Conservation (phyloP, 176 grass and related monocot genomes). For the Triticum monococcum region DNA sequence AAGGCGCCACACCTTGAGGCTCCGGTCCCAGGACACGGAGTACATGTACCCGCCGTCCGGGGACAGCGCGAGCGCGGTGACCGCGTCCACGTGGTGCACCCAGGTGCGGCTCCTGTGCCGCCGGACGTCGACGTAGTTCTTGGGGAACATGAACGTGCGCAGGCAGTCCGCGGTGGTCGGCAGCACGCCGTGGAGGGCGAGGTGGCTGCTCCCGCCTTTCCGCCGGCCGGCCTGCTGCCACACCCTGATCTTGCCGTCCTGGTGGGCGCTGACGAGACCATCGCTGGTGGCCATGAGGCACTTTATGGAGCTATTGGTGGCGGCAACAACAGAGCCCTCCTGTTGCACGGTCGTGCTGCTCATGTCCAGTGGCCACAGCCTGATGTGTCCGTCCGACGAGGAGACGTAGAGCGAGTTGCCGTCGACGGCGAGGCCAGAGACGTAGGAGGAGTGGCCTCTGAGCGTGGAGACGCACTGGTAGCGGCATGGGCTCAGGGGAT, state of each 20-base stretch:
- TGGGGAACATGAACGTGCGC: constrained; percentile 44
- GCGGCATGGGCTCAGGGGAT: background rate
- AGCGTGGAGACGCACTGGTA: constrained; percentile 53
- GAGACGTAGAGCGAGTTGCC: constrained; percentile 37
- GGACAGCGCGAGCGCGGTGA: constrained; percentile 59
- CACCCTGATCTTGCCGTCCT: constrained; percentile 72
- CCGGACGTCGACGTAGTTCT: constrained; percentile 56
- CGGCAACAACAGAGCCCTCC: constrained; percentile 19
- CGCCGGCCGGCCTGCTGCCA: constrained; percentile 27
- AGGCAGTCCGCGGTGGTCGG: constrained; percentile 55
- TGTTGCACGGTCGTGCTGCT: background rate
- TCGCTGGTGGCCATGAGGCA: constrained; percentile 35
- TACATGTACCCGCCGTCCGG: constrained; percentile 54
- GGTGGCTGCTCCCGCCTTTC: background rate
- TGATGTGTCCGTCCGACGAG: constrained; percentile 59
- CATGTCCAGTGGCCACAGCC: constrained; percentile 34
- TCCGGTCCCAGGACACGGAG: constrained; percentile 86
- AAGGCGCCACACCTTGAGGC: constrained; percentile 67
- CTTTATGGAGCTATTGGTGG: constrained; percentile 51
- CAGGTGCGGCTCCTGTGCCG: constrained; percentile 61
- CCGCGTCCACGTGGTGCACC: constrained; percentile 78
- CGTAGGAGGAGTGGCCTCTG: constrained; percentile 54
- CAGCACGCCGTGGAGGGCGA: constrained; percentile 47
- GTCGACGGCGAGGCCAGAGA: constrained; percentile 50
- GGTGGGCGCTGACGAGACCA: constrained; percentile 58